Conservation (phyloP, 2,329 filamentous ascomycete species). For the Septoria petroselini region DNA sequence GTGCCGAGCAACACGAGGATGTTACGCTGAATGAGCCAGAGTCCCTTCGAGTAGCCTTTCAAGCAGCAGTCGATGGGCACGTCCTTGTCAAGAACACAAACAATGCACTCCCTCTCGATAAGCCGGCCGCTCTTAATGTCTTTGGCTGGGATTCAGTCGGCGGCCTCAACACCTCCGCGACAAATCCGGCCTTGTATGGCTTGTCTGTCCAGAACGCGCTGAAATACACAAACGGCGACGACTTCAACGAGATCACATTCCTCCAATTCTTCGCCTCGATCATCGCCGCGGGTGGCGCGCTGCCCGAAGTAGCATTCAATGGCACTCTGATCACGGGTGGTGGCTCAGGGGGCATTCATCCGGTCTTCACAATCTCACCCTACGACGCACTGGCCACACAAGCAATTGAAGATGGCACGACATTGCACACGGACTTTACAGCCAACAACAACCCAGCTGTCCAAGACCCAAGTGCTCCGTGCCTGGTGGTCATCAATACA, state of each 20-base stretch:
- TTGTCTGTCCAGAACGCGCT: slow-evolving; percentile 20
- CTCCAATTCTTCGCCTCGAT: slow-evolving; percentile 16
- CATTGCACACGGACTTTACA: slow-evolving; percentile 29
- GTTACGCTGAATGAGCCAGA: slow-evolving; percentile 54
- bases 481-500: slow-evolving; percentile 36
- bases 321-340: slow-evolving; percentile 34
- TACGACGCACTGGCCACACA: slow-evolving; percentile 31
- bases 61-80: slow-evolving; percentile 59
- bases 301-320: slow-evolving; percentile 28
- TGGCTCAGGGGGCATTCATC: slow-evolving; percentile 32
- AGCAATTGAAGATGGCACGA: slow-evolving; percentile 30
- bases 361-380: slow-evolving; percentile 28
- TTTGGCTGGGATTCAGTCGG: slow-evolving; percentile 34
- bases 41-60: slow-evolving; percentile 48
- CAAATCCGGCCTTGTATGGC: slow-evolving; percentile 14
- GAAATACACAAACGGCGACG: slow-evolving; percentile 16
- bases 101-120: slow-evolving; percentile 52
- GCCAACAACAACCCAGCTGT: slow-evolving; percentile 26
- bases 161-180: slow-evolving; percentile 19
- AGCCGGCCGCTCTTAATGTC: slow-evolving; percentile 52
- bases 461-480: slow-evolving; percentile 27
- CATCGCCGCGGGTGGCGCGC: slow-evolving; percentile 3
- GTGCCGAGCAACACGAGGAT: slow-evolving; percentile 51
- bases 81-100: slow-evolving; percentile 62
- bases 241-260: slow-evolving; percentile 18